Conservation (phyloP, 306 rosid species). For the Malus orientalis region DNA sequence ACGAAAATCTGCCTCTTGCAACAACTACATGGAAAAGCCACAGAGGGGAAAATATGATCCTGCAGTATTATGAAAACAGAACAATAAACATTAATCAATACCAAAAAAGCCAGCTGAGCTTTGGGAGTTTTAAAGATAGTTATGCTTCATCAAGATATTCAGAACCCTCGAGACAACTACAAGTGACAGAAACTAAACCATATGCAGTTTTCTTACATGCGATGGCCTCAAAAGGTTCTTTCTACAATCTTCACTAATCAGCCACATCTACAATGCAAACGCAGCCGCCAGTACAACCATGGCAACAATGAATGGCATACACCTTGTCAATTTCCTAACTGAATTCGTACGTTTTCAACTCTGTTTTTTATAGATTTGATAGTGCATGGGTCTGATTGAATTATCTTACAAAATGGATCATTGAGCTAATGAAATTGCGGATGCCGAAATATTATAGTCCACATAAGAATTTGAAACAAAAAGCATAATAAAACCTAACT, state of each 20-base stretch:
- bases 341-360: neutral
- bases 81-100: neutral
- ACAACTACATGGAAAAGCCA: conserved; percentile 77
- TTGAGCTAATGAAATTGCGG: neutral
- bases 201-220: conserved; percentile 6
- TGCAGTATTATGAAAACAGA: conserved; percentile 26
- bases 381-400: neutral
- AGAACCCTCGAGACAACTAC: neutral
- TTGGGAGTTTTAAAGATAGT: neutral
- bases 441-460: neutral
- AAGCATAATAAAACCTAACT: neutral
- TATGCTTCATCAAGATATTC: neutral
- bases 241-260: conserved; percentile 4
- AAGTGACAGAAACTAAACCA: neutral
- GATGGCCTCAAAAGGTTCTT: neutral
- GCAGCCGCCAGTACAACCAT: neutral
- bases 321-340: neutral
- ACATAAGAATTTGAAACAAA: neutral
- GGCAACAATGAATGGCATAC: neutral
- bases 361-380: neutral
- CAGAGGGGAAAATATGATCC: conserved; percentile 61
- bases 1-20: conserved; percentile 83
- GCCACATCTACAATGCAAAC: conserved; percentile 1
- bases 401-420: neutral
- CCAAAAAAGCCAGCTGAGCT: neutral